phyloP scores from a whole-genome alignment of 2,329 filamentous ascomycete species.

The Sporothrix mexicana region DNA sequence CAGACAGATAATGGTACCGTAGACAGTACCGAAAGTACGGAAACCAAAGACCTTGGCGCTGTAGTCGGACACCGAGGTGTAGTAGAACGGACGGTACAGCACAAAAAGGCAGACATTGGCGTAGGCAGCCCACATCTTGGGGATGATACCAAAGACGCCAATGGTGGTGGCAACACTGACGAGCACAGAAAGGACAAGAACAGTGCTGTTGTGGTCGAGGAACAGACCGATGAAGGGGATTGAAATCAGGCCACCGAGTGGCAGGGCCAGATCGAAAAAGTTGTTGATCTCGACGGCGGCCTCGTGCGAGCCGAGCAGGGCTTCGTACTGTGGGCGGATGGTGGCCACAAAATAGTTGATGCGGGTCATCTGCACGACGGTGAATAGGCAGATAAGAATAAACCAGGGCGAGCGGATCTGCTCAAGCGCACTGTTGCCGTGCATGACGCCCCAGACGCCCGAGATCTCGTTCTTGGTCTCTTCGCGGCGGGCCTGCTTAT shows the following conservation, averaged over 20 bases:
- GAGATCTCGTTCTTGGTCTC: constrained; percentile 72
- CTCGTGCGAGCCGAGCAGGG: constrained; percentile 67
- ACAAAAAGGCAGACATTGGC: constrained; percentile 80
- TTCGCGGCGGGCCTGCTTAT: constrained; percentile 69
- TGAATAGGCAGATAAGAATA: constrained; percentile 80
- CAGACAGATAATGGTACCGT: constrained; percentile 85
- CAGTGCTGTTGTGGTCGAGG: constrained; percentile 77
- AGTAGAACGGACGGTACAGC: constrained; percentile 86
- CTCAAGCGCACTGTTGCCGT: constrained; percentile 69
- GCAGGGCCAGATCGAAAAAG: constrained; percentile 80
- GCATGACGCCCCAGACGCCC: constrained; percentile 87
- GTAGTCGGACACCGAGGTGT: constrained; percentile 89
- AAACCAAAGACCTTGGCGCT: constrained; percentile 92
- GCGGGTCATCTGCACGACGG: constrained; percentile 74
- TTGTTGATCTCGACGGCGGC: constrained; percentile 75
- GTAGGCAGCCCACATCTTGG: constrained; percentile 72
- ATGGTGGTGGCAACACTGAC: constrained; percentile 75
- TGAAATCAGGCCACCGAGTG: constrained; percentile 79
- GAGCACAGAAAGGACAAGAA: constrained; percentile 71
- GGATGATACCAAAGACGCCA: constrained; percentile 76
- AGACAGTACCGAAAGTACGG: constrained; percentile 90
- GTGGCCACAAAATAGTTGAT: constrained; percentile 96
- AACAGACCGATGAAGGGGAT: constrained; percentile 85
- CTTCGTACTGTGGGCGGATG: constrained; percentile 79
- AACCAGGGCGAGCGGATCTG: constrained; percentile 87